Base-by-base conservation (phyloP, 2,329 filamentous ascomycete genomes). In the Passalora sequoiae region DNA sequence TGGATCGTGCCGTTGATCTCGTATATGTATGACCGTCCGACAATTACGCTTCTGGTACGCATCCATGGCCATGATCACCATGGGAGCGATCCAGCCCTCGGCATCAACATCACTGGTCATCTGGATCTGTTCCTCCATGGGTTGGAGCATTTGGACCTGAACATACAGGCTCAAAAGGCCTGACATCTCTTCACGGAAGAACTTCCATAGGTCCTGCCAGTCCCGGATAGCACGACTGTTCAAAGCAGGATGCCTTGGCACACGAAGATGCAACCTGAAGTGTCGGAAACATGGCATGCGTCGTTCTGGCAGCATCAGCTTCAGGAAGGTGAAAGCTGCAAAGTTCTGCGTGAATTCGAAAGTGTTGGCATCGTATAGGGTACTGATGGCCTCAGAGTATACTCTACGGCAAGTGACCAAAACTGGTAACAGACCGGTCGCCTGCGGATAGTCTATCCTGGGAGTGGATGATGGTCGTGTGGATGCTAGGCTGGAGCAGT, bases 341-440 rank as follows among this genome's bases (percentile, higher is more conserved):
- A 56, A 56, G 38, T 59, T 60, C 32, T 61, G 57, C 3, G 56
- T 59, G 51, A 61, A 61, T 25, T 61, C 57, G 48, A 63, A 63
- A 4, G 52, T 55, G 49, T 62, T 62, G 40, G 51, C 49, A 35
- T 45, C 57, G 53, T 63, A 63, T n/a, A 63, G 47, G 9, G 47
- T 57, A 10, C 50, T 28, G 21, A 61, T 56, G 3, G 53, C 50
- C 42, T 63, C 60, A 3, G 60, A 60, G 44, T 63, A 63, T 25
- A 60, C 44, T 16, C 46, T 50, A 10, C 60, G 60, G 43, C 60
- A 63, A 9, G 58, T 59, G 20, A 57, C 47, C 6, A 62, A 50
- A 4, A 60, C 47, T 8, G 59, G 56, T 4, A 63, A 45, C 4
- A 63, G 43, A 2, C 56, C 55, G 4, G 51, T 56, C 15, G 52